Conservation (phyloP, 768 basidiomycete species). For the Rhizopogon sp. region DNA sequence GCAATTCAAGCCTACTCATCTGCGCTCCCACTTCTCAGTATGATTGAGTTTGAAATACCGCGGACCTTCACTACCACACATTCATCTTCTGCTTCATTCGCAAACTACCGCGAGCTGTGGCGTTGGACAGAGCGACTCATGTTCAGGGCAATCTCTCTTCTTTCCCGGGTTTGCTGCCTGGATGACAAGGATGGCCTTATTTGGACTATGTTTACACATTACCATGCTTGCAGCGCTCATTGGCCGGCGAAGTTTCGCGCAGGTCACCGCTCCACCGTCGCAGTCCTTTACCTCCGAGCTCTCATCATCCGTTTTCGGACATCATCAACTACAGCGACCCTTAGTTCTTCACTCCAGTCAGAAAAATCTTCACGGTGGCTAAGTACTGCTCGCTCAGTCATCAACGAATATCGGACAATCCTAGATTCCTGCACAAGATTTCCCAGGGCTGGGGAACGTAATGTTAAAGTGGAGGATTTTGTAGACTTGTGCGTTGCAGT, state of each 20-base stretch:
- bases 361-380: conserved; percentile 51
- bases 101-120: conserved; percentile 76
- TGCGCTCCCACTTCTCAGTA: conserved; percentile 49
- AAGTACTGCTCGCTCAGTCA: conserved; percentile 56
- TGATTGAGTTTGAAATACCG: conserved; percentile 43
- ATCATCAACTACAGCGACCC: conserved; percentile 9
- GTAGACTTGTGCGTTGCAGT: conserved; percentile 74
- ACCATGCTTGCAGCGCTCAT: conserved; percentile 52
- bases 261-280: conserved; percentile 65
- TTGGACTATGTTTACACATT: conserved; percentile 63
- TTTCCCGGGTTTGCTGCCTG: conserved; percentile 39
- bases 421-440: conserved; percentile 68
- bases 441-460: conserved; percentile 76
- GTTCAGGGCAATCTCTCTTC: conserved; percentile 73
- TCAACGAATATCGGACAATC: conserved; percentile 67
- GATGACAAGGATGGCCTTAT: conserved; percentile 36
- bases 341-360: conserved; percentile 15
- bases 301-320: conserved; percentile 48
- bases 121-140: conserved; percentile 79
- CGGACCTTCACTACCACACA: conserved; percentile 22
- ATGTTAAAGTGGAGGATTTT: conserved; percentile 77
- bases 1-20: conserved; percentile 56
- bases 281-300: conserved; percentile 69
- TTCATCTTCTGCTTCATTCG: conserved; percentile 43
- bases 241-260: conserved; percentile 84